Evolutionary conservation across 768 basidiomycete species (phyloP).

Genomic region (Psilocybe sp.): DNA sequence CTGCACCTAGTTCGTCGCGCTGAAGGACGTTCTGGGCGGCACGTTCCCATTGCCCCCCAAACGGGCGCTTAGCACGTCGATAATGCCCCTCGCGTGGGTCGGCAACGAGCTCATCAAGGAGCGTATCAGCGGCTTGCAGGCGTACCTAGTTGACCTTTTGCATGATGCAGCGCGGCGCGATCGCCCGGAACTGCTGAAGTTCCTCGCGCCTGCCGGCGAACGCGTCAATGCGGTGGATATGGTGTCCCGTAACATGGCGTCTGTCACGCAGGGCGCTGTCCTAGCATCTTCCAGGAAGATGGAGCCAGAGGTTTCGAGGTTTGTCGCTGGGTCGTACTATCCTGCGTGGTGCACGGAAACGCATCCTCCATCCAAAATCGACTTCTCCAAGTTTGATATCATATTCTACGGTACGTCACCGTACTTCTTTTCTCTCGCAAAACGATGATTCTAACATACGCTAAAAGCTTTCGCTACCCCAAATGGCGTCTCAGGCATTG

Average conservation of each 20-base stretch:
- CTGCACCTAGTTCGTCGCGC: slow-evolving; percentile 24
- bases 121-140: slow-evolving; percentile 42
- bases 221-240: too few species aligned
- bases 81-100: slow-evolving; percentile 49
- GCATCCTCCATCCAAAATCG: slow-evolving; percentile 54
- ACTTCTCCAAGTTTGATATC: slow-evolving; percentile 65
- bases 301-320: slow-evolving; percentile 3
- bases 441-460: neutral
- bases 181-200: slow-evolving; percentile 29
- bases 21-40: slow-evolving; percentile 35
- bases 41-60: slow-evolving; percentile 43
- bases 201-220: slow-evolving; percentile 25
- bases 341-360: slow-evolving; percentile 47
- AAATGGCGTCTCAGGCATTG: slow-evolving; percentile 47
- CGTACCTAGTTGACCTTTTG: slow-evolving; percentile 38
- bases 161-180: slow-evolving; percentile 29
- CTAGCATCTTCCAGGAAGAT: neutral
- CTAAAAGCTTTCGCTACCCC: slow-evolving; percentile 51
- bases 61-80: slow-evolving; percentile 37
- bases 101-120: slow-evolving; percentile 49
- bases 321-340: slow-evolving; percentile 47
- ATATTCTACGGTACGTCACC: slow-evolving; percentile 54
- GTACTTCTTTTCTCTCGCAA: neutral
- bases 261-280: slow-evolving; percentile 5
- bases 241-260: too few species aligned